These are phyloP conservation scores for Rhynchosporium secalis DNA, from an alignment of 2,329 filamentous ascomycete genomes.

Conservation along the genomic window DNA sequence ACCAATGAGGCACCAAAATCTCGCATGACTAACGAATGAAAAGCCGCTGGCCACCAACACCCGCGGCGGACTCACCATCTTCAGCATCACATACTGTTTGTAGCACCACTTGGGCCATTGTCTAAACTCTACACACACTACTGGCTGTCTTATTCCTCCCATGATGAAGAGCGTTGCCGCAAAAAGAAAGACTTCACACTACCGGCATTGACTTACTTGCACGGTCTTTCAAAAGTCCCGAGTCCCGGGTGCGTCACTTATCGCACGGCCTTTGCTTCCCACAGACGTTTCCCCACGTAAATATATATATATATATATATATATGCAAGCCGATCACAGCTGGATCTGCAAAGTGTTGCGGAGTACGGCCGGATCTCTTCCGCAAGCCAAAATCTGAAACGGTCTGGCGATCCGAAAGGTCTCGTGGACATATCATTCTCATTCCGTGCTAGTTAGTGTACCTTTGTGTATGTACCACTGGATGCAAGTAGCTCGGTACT, in stretches of 20 bases:
- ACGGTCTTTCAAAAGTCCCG: not conserved
- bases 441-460: not conserved
- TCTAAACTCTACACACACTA: too few relatives aligned
- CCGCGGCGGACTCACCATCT: too few relatives aligned
- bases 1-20: not conserved
- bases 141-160: not conserved
- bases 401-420: not conserved
- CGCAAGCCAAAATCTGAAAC: not conserved
- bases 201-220: not conserved
- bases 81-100: too few relatives aligned
- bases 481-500: conserved; percentile 3
- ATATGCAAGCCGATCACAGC: not conserved
- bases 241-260: not conserved
- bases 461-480: not conserved
- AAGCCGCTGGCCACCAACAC: too few relatives aligned
- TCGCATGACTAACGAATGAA: too few relatives aligned
- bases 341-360: conserved; percentile 4
- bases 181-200: not conserved
- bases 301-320: too few relatives aligned
- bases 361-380: not conserved
- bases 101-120: too few relatives aligned
- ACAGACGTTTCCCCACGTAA: too few relatives aligned
- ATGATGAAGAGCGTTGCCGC: not conserved
- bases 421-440: not conserved
- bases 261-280: not conserved